These are phyloP conservation scores for Nicotiana tabacum DNA, from an alignment of 257 asterid species.

Conservation along the genomic window DNA sequence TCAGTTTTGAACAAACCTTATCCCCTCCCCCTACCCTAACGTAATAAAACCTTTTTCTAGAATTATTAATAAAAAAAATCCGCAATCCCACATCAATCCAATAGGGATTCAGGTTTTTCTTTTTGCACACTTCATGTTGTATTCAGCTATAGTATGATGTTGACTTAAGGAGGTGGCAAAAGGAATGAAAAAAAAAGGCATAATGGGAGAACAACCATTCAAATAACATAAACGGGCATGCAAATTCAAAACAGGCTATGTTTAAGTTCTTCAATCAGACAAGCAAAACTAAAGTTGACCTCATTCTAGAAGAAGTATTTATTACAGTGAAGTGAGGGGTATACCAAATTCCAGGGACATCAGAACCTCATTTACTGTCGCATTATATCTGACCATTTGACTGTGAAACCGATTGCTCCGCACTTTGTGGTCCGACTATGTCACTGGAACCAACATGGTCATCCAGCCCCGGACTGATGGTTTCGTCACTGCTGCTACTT, in stretches of 20 bases:
- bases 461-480: constrained; percentile 42
- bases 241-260: background rate
- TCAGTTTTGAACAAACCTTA: too few relatives aligned
- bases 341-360: constrained; percentile 15
- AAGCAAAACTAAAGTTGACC: background rate
- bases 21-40: too few relatives aligned
- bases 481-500: constrained; percentile 33
- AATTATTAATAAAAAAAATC: too few relatives aligned
- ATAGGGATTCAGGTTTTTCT: too few relatives aligned
- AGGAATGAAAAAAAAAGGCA: background rate
- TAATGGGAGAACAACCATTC: background rate
- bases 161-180: background rate
- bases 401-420: constrained; percentile 66
- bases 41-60: too few relatives aligned
- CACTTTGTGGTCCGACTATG: constrained; percentile 54
- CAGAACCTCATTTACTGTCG: constrained; percentile 58
- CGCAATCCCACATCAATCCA: background rate
- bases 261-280: background rate
- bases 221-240: background rate
- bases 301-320: background rate
- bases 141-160: background rate
- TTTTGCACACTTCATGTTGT: background rate
- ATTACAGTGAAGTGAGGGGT: background rate
- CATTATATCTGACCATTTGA: constrained; percentile 53
- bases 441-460: constrained; percentile 29